Conservation (phyloP, 305 asterid species). For the Stenogyne calaminthoides region DNA sequence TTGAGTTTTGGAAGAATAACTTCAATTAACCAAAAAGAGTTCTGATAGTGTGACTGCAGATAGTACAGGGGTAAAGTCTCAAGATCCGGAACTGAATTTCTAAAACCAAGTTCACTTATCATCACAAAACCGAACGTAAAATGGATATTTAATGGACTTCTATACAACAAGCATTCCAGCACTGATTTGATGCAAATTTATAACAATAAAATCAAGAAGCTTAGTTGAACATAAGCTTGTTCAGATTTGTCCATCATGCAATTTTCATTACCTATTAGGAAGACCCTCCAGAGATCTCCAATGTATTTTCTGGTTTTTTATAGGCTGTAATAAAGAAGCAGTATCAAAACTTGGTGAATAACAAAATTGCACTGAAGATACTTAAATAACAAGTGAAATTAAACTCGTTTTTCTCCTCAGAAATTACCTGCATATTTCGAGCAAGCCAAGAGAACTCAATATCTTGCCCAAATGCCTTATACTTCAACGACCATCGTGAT, state of each 20-base stretch:
- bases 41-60: neutral
- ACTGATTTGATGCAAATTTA: neutral
- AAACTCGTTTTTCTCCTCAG: neutral
- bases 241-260: neutral
- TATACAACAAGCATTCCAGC: neutral
- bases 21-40: conserved; percentile 1
- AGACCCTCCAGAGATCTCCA: conserved; percentile 97
- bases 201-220: conserved; percentile 9
- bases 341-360: conserved; percentile 18
- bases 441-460: conserved; percentile 95
- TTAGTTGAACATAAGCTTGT: neutral
- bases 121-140: neutral
- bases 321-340: conserved; percentile 64
- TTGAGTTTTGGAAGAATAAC: conserved; percentile 17
- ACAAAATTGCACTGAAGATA: conserved; percentile 14
- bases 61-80: neutral
- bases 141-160: neutral
- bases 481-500: conserved; percentile 88
- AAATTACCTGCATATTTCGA: conserved; percentile 83
- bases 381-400: neutral
- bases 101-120: neutral
- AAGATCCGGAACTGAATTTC: conserved; percentile 1
- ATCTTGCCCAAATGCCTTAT: conserved; percentile 84
- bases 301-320: conserved; percentile 85
- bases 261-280: conserved; percentile 66